A percentile compares a stretch with the other conserved stretches of the same genome.
Conservation (phyloP, 345 rosid genomes). For the Xanthoceras sorbifolium region DNA sequence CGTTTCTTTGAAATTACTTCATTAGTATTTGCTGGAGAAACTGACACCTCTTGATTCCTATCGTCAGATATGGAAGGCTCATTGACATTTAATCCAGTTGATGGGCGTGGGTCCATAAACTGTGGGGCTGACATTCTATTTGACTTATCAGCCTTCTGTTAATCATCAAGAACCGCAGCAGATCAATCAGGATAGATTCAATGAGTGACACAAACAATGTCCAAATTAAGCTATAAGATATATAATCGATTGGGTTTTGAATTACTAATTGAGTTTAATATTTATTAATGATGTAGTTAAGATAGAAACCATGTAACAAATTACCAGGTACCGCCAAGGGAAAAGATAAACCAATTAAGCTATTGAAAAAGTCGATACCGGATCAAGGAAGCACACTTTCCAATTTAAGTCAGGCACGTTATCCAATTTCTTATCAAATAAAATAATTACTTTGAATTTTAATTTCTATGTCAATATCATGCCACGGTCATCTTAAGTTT, state of each 20-base stretch:
- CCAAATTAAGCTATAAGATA: too few relatives aligned
- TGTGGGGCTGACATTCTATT: slow-evolving; percentile 39
- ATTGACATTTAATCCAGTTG: slow-evolving; percentile 35
- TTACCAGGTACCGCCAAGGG: slow-evolving; percentile 5
- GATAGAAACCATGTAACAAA: not conserved
- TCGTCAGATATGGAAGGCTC: slow-evolving; percentile 33
- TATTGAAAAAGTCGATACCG: slow-evolving; percentile 13
- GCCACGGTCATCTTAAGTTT: not conserved
- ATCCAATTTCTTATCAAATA: slow-evolving; percentile 18
- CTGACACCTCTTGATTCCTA: slow-evolving; percentile 33
- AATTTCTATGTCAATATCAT: not conserved
- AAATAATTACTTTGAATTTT: not conserved
- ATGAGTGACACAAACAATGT: too few relatives aligned
- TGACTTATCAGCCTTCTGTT: slow-evolving; percentile 32
- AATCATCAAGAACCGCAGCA: not conserved
- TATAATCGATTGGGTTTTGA: not conserved
- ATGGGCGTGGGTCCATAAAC: slow-evolving; percentile 44
- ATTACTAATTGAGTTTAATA: not conserved
- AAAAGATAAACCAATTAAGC: not conserved
- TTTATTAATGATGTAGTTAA: not conserved
- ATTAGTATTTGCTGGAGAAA: slow-evolving; percentile 32
- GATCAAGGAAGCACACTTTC: slow-evolving; percentile 31
- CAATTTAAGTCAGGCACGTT: slow-evolving; percentile 39
- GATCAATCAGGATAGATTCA: not conserved
- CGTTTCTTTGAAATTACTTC: slow-evolving; percentile 42